Base-by-base conservation (phyloP, 208 protist genomes). In the Naegleria gruberi region DNA sequence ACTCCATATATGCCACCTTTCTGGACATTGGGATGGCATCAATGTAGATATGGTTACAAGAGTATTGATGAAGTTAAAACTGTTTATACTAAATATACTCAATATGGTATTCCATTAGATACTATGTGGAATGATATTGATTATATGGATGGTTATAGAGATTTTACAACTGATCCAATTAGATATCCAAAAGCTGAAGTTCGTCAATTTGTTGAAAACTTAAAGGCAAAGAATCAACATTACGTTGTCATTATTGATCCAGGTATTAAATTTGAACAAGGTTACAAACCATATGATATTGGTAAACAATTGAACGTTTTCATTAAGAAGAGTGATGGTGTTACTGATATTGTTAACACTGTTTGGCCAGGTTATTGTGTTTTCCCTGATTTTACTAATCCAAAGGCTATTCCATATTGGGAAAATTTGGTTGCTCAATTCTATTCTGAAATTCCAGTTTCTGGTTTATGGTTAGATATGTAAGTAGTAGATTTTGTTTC, bases 381-480 rank as follows among this genome's bases (percentile, higher is more conserved):
- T 77, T 96, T 95, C 91, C 94, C 95, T 45, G 95, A 96, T 89
- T 96, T 94, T 89, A 90, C 92, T 23, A 17, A 96, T 87, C 94
- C 92, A 19, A 90, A 94, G 26, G 87, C 82, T 37, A 5, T 92
- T 41, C 8, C 4, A 17, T 96, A 93, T 44, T 97, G 95, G 95
- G 41, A 47, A 12, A 41, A 82, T 37, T 55, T 81, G 73, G n/a
- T 95, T 42, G 37, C 47, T 26, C 47, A 73, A n/a, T 97, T 95
- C 84, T 47, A 91, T 40, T 6, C 93, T 34, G 55, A 42, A 1
- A 91, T 95, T 19, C 81, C 57, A 41, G 87, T 95, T 87, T 94
- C 95, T 91, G 93, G 92, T 8, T 85, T 94, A 40, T 98, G 96
- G 96, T 91, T 94, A 4, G 96, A 98, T 91, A 98, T 98, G 96